Evolutionary conservation across 2,329 filamentous ascomycete species (phyloP).

Genomic region (Paecilomyces formosus): DNA sequence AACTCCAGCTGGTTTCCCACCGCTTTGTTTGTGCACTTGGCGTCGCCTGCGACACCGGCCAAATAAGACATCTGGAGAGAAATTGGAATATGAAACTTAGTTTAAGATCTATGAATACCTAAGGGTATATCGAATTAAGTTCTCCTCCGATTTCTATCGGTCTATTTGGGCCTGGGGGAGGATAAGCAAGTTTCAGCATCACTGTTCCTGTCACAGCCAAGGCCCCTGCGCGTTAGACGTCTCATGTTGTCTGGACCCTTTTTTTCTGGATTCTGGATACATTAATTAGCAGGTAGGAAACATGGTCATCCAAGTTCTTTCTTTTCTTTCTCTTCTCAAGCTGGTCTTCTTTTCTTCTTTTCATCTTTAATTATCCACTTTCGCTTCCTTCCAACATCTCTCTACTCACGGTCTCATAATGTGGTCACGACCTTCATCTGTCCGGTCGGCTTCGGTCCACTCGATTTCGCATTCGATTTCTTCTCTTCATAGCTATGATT

Average conservation of each 20-base stretch:
- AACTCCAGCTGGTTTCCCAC: neutral
- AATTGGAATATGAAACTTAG: neutral
- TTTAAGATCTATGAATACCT: neutral
- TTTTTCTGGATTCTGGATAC: neutral
- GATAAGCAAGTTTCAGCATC: neutral
- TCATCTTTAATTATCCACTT: neutral
- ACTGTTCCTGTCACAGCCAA: neutral
- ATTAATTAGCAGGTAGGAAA: neutral
- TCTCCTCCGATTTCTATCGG: neutral
- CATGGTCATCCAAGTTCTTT: neutral
- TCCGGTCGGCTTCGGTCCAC: neutral
- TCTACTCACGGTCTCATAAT: neutral
- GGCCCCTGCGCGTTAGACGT: neutral
- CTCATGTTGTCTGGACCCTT: neutral
- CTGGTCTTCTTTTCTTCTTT: neutral
- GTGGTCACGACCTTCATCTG: neutral
- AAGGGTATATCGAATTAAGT: neutral
- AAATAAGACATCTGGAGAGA: neutral
- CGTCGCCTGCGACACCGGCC: neutral
- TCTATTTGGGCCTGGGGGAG: neutral
- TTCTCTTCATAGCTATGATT: neutral
- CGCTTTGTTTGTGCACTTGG: neutral
- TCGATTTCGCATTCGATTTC: neutral
- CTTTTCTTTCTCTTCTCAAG: neutral
- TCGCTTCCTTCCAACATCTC: neutral